Base-by-base conservation (phyloP, 805 yeast species). In the Suhomyces xylopsoci region DNA sequence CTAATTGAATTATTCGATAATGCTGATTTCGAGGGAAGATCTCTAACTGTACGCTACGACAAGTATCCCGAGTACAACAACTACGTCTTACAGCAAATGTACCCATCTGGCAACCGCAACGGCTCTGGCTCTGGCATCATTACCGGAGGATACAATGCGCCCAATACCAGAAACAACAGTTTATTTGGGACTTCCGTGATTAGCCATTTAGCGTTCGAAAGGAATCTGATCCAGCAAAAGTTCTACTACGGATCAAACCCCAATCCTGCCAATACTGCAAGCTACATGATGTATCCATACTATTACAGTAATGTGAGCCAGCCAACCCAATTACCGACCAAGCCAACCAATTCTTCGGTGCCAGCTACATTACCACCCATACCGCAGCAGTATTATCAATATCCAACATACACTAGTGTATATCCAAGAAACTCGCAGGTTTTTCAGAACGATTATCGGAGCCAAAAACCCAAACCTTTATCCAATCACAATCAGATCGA, bases 41-140 rank as follows among this genome's bases (percentile, higher is more conserved):
- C 73, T 6, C 66, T 85, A 28, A 82, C 85, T 3, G 90, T 85
- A 1, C 65, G 90, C 22, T 82, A 71, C 60, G 90, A 85, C 60
- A 74, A 76, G 55, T 78, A 71, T 53, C 84, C 85, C 1, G 76
- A 70, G 47, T 66, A 68, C 52, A 67, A 68, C 50, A 67, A 68
- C 45, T 61, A 69, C 65, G 65, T 57, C 15, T 43, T 64, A 22
- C 72, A 68, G 53, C 67, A 65, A 48, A 49, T 62, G 45, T 53
- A 54, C 36, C 60, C 62, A 5, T 51, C 45, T 19, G 15, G 19
- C n/a, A 42, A n/a, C 20, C 15, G 20, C 10, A 36, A 8, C 15
- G 20, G 41, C 9, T 7, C 41, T 15, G 15, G 9, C 5, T 36
- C 8, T 19, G 42, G 41, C 5, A 19, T 41, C n/a, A 20, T 7